Conservation (phyloP, 768 basidiomycete species). For the Lactarius indigo region DNA sequence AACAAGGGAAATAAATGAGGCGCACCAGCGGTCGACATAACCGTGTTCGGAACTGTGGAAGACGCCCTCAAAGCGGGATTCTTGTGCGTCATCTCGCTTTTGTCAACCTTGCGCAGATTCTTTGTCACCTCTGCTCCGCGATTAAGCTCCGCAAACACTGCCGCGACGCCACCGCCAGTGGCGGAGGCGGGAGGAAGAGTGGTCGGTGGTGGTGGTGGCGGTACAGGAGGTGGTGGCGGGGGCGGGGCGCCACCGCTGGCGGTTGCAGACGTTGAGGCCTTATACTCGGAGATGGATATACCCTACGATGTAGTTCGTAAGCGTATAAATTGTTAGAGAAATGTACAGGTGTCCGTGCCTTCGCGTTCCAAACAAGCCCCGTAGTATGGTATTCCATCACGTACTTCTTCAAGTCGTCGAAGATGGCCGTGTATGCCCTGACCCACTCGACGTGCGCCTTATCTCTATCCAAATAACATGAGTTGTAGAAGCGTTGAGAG, state of each 20-base stretch:
- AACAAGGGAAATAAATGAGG: not conserved
- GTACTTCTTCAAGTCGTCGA: slow-evolving; percentile 81
- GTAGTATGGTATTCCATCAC: slow-evolving; percentile 82
- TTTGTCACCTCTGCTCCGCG: slow-evolving; percentile 88
- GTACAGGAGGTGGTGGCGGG: slow-evolving; percentile 36
- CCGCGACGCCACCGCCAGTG: slow-evolving; percentile 55
- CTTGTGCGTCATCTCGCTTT: slow-evolving; percentile 98
- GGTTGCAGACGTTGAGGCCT: slow-evolving; percentile 35
- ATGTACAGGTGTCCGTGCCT: slow-evolving; percentile 39
- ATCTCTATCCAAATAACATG: slow-evolving; percentile 53
- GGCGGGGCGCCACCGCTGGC: slow-evolving; percentile 46
- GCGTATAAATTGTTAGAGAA: not conserved
- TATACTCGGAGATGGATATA: slow-evolving; percentile 52
- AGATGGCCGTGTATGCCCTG: slow-evolving; percentile 57
- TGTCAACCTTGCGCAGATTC: slow-evolving; percentile 88
- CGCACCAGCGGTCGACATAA: slow-evolving; percentile 24
- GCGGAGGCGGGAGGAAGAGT: slow-evolving; percentile 32
- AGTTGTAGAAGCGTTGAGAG: not conserved
- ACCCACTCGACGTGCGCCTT: slow-evolving; percentile 89
- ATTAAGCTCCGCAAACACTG: slow-evolving; percentile 90
- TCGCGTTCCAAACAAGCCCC: slow-evolving; percentile 85
- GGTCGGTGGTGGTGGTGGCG: slow-evolving; percentile 42
- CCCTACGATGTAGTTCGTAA: slow-evolving; percentile 40
- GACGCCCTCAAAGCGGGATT: slow-evolving; percentile 78
- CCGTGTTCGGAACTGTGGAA: slow-evolving; percentile 45